Evolutionary conservation across 257 asterid genomes (phyloP).

Genomic region (Fraxinus pennsylvanica): DNA sequence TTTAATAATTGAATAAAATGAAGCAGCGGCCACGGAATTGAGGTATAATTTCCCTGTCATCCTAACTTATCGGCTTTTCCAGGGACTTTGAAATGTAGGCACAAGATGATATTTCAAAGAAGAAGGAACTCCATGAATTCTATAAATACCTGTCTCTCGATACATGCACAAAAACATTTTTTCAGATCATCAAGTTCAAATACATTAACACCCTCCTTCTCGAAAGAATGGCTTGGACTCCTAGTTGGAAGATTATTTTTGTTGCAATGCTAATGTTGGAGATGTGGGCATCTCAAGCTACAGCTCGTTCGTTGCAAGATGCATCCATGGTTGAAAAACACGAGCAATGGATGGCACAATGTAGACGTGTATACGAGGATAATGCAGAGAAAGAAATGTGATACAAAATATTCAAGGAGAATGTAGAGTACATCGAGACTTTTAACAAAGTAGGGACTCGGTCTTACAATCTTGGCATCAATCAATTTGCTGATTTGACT

Average conservation of each 20-base stretch:
- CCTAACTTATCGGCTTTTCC: conserved; percentile 24
- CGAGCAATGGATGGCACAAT: background rate
- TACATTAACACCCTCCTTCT: background rate
- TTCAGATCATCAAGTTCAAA: background rate
- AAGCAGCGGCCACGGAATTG: conserved; percentile 15
- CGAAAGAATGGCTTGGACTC: background rate
- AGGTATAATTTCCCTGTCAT: conserved; percentile 8
- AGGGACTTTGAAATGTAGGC: background rate
- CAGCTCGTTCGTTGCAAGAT: background rate
- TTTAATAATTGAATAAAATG: background rate
- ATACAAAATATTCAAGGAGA: background rate
- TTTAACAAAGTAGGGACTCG: background rate
- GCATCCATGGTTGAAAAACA: background rate
- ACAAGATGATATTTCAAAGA: background rate
- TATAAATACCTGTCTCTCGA: background rate
- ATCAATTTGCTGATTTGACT: background rate
- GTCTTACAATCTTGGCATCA: background rate
- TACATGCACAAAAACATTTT: background rate
- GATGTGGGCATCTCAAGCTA: background rate
- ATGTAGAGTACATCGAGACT: background rate
- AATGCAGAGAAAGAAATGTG: background rate
- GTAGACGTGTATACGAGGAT: background rate
- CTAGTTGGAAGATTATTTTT: background rate
- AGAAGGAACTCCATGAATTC: background rate
- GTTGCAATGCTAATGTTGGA: background rate